Percentiles rank a stretch among this genome's conserved stretches.
Evolutionary conservation across 2,329 filamentous ascomycete species (phyloP).

Genomic region (Metarhizium brunneum): DNA sequence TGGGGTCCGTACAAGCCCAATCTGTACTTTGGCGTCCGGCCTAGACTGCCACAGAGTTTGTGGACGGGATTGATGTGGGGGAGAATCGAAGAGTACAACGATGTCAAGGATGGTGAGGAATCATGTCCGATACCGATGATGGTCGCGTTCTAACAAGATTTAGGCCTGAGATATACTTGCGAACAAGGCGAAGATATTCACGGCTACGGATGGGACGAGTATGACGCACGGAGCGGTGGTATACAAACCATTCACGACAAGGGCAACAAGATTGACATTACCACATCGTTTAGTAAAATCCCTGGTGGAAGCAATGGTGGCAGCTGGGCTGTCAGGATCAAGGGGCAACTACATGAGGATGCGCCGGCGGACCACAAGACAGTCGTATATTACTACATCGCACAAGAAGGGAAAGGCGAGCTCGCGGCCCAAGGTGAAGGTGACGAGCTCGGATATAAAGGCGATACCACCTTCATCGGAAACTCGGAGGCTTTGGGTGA

Average conservation of each 20-base stretch:
- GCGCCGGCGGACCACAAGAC: slow-evolving; percentile 60
- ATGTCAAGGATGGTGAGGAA: slow-evolving; percentile 61
- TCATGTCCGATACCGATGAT: not conserved
- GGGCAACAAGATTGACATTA: slow-evolving; percentile 80
- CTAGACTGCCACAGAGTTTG: slow-evolving; percentile 72
- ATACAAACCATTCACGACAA: slow-evolving; percentile 85
- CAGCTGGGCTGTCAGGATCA: slow-evolving; percentile 85
- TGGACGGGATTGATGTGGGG: slow-evolving; percentile 83
- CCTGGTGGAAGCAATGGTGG: slow-evolving; percentile 78
- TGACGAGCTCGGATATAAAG: slow-evolving; percentile 41
- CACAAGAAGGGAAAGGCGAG: slow-evolving; percentile 63
- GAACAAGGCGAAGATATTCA: slow-evolving; percentile 91
- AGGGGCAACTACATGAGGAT: slow-evolving; percentile 66
- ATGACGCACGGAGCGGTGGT: slow-evolving; percentile 80
- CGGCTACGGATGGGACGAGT: slow-evolving; percentile 97
- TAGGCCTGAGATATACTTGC: slow-evolving; percentile 87
- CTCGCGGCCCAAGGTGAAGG: slow-evolving; percentile 49
- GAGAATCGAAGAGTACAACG: slow-evolving; percentile 68
- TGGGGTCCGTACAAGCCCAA: slow-evolving; percentile 96
- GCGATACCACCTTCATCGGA: slow-evolving; percentile 62
- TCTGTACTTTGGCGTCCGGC: slow-evolving; percentile 84
- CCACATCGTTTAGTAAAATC: slow-evolving; percentile 88
- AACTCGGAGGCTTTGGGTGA: slow-evolving; percentile 63
- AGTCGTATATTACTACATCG: slow-evolving; percentile 72
- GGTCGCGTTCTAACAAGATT: not conserved